Base-by-base conservation (phyloP, 331 rosid species). In the Stylosanthes scabra region DNA sequence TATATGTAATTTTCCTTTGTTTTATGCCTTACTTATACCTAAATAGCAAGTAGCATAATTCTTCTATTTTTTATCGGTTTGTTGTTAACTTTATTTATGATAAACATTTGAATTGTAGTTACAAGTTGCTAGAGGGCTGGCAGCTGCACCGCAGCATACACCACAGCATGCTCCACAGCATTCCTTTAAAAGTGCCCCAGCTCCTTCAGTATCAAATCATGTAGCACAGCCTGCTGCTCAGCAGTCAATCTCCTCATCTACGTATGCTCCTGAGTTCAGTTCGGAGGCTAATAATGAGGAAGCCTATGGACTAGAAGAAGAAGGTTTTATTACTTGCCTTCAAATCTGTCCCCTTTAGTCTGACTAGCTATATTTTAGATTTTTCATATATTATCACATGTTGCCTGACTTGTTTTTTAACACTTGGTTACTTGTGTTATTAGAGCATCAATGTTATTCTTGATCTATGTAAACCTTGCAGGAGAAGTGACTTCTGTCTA, bases 401-500 rank as follows among this genome's bases (percentile, higher is more conserved):
- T 51, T 51, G 57, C 7, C 55, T 49, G 40, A 66, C 13, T 75
- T 47, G 63, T 52, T 15, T 59, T 51, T 45, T 74, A 51, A 14
- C 37, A 31, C 5, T 31, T 31, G 37, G 37, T 31, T 31, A 15
- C 50, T 80, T 54, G 4, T 55, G 52, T 29, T 72, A 37, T 31
- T 66, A 77, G 75, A 72, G 34, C 55, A 59, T 82, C 41, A 39
- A 61, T 59, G 60, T 83, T 55, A 77, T 77, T 66, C 65, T 47
- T 60, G 31, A 10, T 71, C 40, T 66, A 59, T 77, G 47, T 79
- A 51, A 80, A 81, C 41, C 55, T 66, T 67, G 46, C 85, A 95
- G 99, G 84, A 55, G 97, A 95, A 84, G 86, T 91, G 47, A 92
- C 89, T 74, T 94, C 96, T 3, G 99, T 95, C 63, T 95, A 95